phyloP scores from a whole-genome alignment of 164 flowering plant species.

The Chimonanthus salicifolius region DNA sequence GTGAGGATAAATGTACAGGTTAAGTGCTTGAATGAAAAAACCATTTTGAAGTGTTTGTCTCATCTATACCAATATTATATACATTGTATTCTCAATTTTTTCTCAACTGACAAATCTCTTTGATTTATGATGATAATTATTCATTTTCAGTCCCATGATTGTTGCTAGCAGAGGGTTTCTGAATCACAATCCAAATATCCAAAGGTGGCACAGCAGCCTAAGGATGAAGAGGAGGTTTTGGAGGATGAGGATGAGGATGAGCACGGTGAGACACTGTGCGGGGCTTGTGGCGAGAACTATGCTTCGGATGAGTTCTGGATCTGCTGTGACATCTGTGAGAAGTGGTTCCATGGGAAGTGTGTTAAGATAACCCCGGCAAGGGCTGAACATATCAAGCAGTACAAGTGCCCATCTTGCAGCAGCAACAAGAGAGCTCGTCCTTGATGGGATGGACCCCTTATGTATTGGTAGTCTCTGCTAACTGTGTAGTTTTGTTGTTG shows the following conservation, averaged over 20 bases:
- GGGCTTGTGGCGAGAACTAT: slow-evolving; percentile 71
- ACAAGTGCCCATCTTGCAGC: slow-evolving; percentile 89
- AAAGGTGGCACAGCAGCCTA: slow-evolving; percentile 31
- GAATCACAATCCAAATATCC: slow-evolving; percentile 33
- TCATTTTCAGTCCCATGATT: too few species aligned
- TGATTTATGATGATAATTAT: too few species aligned
- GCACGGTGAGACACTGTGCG: slow-evolving; percentile 63
- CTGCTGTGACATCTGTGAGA: slow-evolving; percentile 70
- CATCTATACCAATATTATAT: too few species aligned
- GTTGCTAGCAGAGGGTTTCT: slow-evolving; percentile 21
- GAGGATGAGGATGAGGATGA: slow-evolving; percentile 64
- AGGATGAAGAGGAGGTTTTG: slow-evolving; percentile 32
- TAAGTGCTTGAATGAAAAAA: too few species aligned
- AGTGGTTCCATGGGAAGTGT: slow-evolving; percentile 19
- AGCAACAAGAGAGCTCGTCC: slow-evolving; percentile 72
- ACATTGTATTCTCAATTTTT: too few species aligned
- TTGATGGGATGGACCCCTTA: slow-evolving; percentile 11
- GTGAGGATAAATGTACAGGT: too few species aligned
- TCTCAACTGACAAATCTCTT: too few species aligned
- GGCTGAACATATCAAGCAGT: slow-evolving; percentile 83
- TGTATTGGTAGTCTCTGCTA: slow-evolving; percentile 1
- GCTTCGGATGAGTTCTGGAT: slow-evolving; percentile 71
- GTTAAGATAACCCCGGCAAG: slow-evolving; percentile 75
- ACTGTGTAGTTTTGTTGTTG: slow-evolving; percentile 6
- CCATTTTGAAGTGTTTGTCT: too few species aligned